Evolutionary conservation across 2,329 filamentous ascomycete species (phyloP).

Genomic region (Monilinia laxa): DNA sequence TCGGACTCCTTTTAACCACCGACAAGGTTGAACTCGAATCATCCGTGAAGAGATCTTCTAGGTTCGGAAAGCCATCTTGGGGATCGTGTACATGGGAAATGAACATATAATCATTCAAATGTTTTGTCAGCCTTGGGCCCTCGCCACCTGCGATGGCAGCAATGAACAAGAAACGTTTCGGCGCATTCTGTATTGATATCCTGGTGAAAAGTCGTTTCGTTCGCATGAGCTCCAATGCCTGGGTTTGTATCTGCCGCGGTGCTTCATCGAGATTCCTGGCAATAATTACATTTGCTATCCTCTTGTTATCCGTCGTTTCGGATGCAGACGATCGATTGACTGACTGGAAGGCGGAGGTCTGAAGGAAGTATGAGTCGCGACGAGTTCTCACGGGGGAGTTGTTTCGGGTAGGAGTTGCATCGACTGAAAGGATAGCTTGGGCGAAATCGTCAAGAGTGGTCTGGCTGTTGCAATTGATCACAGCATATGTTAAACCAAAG

Average conservation of each 20-base stretch:
- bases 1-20: slow-evolving; percentile 38
- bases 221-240: slow-evolving; percentile 74
- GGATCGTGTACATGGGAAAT: slow-evolving; percentile 82
- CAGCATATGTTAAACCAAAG: slow-evolving; percentile 69
- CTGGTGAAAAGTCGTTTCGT: slow-evolving; percentile 75
- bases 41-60: slow-evolving; percentile 59
- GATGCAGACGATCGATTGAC: slow-evolving; percentile 38
- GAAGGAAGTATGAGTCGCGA: slow-evolving; percentile 40
- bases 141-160: slow-evolving; percentile 62
- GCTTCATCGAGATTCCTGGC: slow-evolving; percentile 76
- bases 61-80: slow-evolving; percentile 69
- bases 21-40: slow-evolving; percentile 38
- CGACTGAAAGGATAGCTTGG: slow-evolving; percentile 53
- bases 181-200: slow-evolving; percentile 70
- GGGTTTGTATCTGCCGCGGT: slow-evolving; percentile 75
- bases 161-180: slow-evolving; percentile 77
- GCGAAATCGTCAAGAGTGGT: slow-evolving; percentile 83
- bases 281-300: slow-evolving; percentile 79
- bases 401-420: slow-evolving; percentile 31
- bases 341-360: slow-evolving; percentile 35
- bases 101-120: slow-evolving; percentile 80
- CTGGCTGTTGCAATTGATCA: slow-evolving; percentile 69
- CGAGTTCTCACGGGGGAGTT: slow-evolving; percentile 36
- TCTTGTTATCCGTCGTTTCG: slow-evolving; percentile 47
- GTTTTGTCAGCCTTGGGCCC: slow-evolving; percentile 50